These are phyloP conservation scores for Puya raimondii DNA, from an alignment of 176 grass and related monocot species.

Conservation along the genomic window DNA sequence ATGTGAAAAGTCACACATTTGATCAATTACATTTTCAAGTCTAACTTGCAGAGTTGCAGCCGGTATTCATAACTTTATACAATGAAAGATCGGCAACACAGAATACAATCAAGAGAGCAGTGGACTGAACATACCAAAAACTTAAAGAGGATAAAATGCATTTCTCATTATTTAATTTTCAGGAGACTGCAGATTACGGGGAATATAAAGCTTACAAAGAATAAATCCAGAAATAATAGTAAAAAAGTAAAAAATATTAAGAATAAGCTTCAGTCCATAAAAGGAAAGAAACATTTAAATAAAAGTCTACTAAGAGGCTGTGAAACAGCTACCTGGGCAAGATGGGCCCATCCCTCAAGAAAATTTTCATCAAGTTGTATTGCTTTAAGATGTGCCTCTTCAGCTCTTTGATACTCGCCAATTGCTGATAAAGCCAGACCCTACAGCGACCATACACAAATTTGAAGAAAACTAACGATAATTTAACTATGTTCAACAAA, in stretches of 20 bases:
- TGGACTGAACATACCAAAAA: not conserved
- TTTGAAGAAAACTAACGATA: not conserved
- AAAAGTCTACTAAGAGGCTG: slow-evolving; percentile 12
- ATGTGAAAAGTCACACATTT: too few relatives aligned
- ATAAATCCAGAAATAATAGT: not conserved
- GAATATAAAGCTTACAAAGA: too few relatives aligned
- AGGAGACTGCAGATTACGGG: too few relatives aligned
- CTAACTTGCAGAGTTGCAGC: too few relatives aligned
- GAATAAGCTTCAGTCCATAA: slow-evolving; percentile 11
- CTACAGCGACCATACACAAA: slow-evolving; percentile 22
- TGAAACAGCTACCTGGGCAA: slow-evolving; percentile 64
- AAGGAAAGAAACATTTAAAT: slow-evolving; percentile 14
- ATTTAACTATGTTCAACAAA: not conserved
- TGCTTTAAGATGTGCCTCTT: slow-evolving; percentile 76
- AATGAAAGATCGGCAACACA: not conserved
- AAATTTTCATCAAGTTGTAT: slow-evolving; percentile 84
- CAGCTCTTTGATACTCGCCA: slow-evolving; percentile 72
- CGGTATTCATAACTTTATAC: too few relatives aligned
- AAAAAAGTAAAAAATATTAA: not conserved
- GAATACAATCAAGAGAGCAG: not conserved
- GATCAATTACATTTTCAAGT: too few relatives aligned
- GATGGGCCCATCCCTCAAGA: slow-evolving; percentile 86
- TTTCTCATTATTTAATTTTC: too few relatives aligned
- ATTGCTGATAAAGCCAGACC: slow-evolving; percentile 81
- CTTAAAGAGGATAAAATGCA: not conserved